phyloP scores from a whole-genome alignment of 225 moss, liverwort and hornwort genomes.

The Takakia lepidozioides region DNA sequence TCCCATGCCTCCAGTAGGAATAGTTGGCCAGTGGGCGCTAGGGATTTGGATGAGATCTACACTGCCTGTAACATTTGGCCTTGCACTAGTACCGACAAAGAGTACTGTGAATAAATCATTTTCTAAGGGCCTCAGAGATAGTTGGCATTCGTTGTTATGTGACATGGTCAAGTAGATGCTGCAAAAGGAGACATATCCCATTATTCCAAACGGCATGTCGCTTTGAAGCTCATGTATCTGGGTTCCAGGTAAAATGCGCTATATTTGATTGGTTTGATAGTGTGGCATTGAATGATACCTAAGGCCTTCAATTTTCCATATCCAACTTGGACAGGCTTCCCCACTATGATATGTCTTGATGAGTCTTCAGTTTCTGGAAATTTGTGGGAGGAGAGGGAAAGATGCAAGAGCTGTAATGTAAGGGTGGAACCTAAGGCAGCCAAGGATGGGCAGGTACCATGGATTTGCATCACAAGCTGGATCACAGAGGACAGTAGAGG shows the following conservation, averaged over 20 bases:
- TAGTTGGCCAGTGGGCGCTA: background rate
- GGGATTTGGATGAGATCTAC: background rate
- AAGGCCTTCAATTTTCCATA: too few relatives aligned
- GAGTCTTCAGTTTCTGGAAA: too few relatives aligned
- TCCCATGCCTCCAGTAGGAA: background rate
- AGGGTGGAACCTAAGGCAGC: too few relatives aligned
- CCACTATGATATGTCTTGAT: too few relatives aligned
- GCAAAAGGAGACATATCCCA: conserved; percentile 30
- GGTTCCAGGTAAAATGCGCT: conserved; percentile 85
- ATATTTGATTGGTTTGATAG: too few relatives aligned
- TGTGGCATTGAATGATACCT: too few relatives aligned
- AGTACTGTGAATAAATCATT: too few relatives aligned
- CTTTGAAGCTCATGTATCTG: conserved; percentile 77
- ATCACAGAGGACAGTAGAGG: conserved; percentile 73
- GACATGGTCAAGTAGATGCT: conserved; percentile 15
- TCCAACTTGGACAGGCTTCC: too few relatives aligned
- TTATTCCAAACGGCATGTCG: conserved; percentile 59
- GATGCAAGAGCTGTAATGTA: too few relatives aligned
- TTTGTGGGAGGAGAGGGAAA: too few relatives aligned
- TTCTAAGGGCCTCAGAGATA: too few relatives aligned
- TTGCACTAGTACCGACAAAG: too few relatives aligned
- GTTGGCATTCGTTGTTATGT: background rate
- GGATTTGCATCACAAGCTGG: conserved; percentile 84
- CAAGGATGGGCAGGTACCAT: conserved; percentile 64
- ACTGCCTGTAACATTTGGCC: background rate